These are phyloP conservation scores for Backusella westeae DNA, from an alignment of 192 early-diverging fungal species.

Conservation along the genomic window DNA sequence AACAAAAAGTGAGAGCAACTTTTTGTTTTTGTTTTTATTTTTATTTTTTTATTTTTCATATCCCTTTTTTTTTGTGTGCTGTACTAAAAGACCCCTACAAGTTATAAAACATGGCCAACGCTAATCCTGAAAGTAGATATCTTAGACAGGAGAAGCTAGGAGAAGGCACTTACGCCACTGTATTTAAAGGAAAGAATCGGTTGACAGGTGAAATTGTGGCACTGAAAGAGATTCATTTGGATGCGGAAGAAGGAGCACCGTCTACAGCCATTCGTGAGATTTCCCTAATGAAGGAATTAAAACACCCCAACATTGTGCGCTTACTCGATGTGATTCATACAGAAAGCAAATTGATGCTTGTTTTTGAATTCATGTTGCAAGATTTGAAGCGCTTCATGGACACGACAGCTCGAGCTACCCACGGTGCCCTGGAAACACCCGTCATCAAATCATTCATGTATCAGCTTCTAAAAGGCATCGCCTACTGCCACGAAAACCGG, in stretches of 20 bases:
- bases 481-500: conserved; percentile 82
- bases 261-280: conserved; percentile 98
- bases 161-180: conserved; percentile 95
- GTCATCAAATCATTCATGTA: conserved; percentile 82
- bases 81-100: background rate
- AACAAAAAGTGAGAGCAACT: background rate
- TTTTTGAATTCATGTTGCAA: conserved; percentile 88
- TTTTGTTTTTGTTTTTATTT: background rate
- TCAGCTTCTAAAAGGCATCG: conserved; percentile 78
- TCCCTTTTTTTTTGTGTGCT: background rate
- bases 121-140: conserved; percentile 45
- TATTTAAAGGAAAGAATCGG: conserved; percentile 82
- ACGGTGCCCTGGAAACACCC: conserved; percentile 60
- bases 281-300: conserved; percentile 95
- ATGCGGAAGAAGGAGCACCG: conserved; percentile 90
- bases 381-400: conserved; percentile 90
- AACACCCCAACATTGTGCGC: conserved; percentile 88
- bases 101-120: background rate
- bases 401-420: conserved; percentile 54
- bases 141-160: conserved; percentile 90
- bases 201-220: conserved; percentile 86
- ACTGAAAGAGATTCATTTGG: conserved; percentile 92
- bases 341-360: conserved; percentile 81
- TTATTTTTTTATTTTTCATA: background rate
- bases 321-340: conserved; percentile 84